Percentiles rank a stretch among this genome's conserved stretches.
Evolutionary conservation across 176 grass and related monocot species (phyloP).

Genomic region (Panicum miliaceum): DNA sequence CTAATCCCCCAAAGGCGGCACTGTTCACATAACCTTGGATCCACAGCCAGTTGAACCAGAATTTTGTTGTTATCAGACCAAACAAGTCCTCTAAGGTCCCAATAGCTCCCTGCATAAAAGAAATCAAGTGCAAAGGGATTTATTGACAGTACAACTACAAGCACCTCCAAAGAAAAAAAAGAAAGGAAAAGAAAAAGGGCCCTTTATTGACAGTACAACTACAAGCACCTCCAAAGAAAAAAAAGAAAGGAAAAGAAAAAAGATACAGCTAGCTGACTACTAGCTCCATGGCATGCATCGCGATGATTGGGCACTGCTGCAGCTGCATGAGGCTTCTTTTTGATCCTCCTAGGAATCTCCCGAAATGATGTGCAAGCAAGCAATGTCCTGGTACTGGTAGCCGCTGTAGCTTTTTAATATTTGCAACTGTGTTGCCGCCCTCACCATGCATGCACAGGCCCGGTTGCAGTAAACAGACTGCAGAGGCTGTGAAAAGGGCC

Average conservation of each 20-base stretch:
- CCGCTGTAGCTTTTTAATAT: slow-evolving; percentile 24
- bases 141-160: neutral
- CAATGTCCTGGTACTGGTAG: neutral
- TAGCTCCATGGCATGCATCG: slow-evolving; percentile 2
- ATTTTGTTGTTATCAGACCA: neutral
- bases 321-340: slow-evolving; percentile 30
- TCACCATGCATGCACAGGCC: slow-evolving; percentile 34
- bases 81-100: neutral
- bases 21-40: slow-evolving; percentile 10
- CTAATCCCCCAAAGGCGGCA: slow-evolving; percentile 30
- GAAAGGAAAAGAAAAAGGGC: neutral
- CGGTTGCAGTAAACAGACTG: slow-evolving; percentile 45
- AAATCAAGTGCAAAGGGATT: slow-evolving; percentile 6
- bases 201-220: neutral
- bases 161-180: neutral
- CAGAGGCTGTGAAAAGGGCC: slow-evolving; percentile 16
- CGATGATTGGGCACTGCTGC: slow-evolving; percentile 51
- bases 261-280: too few species aligned
- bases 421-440: slow-evolving; percentile 35
- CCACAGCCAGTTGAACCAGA: neutral
- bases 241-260: neutral
- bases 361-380: slow-evolving; percentile 53
- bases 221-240: neutral
- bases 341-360: slow-evolving; percentile 72
- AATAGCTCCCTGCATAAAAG: neutral